phyloP scores from a whole-genome alignment of 176 grass and related monocot species.

The Hordeum marinum region DNA sequence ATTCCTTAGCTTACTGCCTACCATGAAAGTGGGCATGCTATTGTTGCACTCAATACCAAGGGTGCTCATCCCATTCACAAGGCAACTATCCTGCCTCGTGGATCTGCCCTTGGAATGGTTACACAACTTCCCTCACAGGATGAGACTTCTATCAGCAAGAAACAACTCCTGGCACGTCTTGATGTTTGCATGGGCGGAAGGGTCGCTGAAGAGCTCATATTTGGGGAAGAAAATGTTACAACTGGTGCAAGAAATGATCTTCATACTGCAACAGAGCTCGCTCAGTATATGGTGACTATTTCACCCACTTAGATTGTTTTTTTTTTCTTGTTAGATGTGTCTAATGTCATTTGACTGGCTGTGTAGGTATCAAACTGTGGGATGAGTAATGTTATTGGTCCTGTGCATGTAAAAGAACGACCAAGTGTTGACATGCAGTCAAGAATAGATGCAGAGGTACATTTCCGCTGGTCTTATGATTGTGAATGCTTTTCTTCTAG shows the following conservation, averaged over 20 bases:
- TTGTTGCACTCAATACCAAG: conserved; percentile 93
- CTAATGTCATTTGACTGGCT: conserved; percentile 10
- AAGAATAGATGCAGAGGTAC: conserved; percentile 91
- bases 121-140: conserved; percentile 96
- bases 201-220: conserved; percentile 94
- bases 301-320: not conserved
- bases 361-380: conserved; percentile 93
- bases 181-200: conserved; percentile 99
- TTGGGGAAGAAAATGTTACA: conserved; percentile 96
- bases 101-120: conserved; percentile 95
- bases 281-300: conserved; percentile 88
- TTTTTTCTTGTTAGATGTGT: conserved; percentile 2
- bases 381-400: conserved; percentile 90
- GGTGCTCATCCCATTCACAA: conserved; percentile 95
- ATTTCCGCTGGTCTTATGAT: conserved; percentile 4
- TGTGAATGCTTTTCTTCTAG: not conserved
- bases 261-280: conserved; percentile 88
- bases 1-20: conserved; percentile 80
- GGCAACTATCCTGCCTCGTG: conserved; percentile 94
- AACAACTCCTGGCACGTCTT: conserved; percentile 87
- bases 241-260: conserved; percentile 96
- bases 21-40: conserved; percentile 98
- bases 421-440: conserved; percentile 94
- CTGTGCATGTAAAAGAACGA: conserved; percentile 86
- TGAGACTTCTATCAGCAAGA: conserved; percentile 98